Base-by-base conservation (phyloP, 345 rosid species). In the Pugionium dolabratum region DNA sequence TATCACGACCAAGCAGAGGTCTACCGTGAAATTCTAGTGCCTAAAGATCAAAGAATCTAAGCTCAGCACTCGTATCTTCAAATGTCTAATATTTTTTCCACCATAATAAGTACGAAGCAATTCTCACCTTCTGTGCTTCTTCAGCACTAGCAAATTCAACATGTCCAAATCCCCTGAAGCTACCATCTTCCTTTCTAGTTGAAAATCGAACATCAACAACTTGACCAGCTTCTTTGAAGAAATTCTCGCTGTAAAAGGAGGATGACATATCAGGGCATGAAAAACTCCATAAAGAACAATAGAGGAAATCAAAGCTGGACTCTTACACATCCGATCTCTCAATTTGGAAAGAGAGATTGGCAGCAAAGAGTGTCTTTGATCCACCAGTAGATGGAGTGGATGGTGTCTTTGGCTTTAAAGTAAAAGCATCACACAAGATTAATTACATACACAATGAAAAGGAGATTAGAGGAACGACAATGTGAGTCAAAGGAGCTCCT, bases 141-240 rank as follows among this genome's bases (percentile, higher is more conserved):
- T 90, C 95, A 33, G 58, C 69, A 0, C 91, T 62, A 11, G 86
- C 74, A 75, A 94, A 94, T 70, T 90, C 97, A 72, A 90, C 95
- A 64, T 90, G 96, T 11, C 92, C 92, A 69, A 58, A 90, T 0
- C 99, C 97, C 79, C 66, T 88, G 36, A 83, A 82, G 3, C 77
- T 76, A 43, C 83, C 88, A 50, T 75, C 78, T 0, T 88, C 92
- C 1, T 51, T 55, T 33, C 61, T 76, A 6, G 73, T n/a, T n/a
- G 88, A 67, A 9, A 94, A 75, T 62, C 96, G 88, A 4, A 90
- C 82, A 78, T 88, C 96, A 64, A 79, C 83, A 30, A 88, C 36
- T 76, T 90, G 90, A 32, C 88, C 97, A 53, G 29, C 84, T 52
- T 48, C 86, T 67, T 84, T 75, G 67, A 90, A 94, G 86, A 94